Evolutionary conservation across 1,139 yeast genomes (phyloP), one percentile per base, ranked within the genome.

Genomic region (Ashbya aceris): DNA sequence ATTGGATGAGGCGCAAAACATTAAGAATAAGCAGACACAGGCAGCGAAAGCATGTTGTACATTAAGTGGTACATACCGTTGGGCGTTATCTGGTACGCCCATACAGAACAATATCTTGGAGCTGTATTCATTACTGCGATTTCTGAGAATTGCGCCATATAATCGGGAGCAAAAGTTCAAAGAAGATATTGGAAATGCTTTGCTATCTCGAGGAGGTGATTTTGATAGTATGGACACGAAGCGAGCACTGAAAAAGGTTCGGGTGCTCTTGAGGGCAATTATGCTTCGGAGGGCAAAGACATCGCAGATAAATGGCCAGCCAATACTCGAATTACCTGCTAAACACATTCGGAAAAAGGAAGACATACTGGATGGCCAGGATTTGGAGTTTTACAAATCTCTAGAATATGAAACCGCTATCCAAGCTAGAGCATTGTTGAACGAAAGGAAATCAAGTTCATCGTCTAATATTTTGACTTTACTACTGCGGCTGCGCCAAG

Each of bases 71-170:
- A 62, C 58, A 1, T 77, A 75, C 52, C 68, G 91, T 44, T 79
- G 95, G 77, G 83, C 95, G 54, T 67, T 91, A 35, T 79, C 94
- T 4, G 99, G 98, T 52, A 91, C 99, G 0, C 98, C 98, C 0
- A 81, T 93, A 69, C 97, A 93, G 63, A 91, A 91, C 54, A 74
- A 70, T 41, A 74, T 89, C 45, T 83, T 76, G 35, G 99, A 91
- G 54, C 65, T 93, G 33, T 85, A 70, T 57, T 87, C 96, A 1
- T 64, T 87, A 36, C 59, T 91, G 27, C 63, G 89, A 48, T 91
- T 87, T 57, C 65, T 91, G 45, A 67, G 73, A 40, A 79, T 86
- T 36, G 70, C 72, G 44, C 93, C 93, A 0, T 83, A 82, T 53
- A 67, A 72, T 52, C 68, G 78, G 56, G 84, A 79, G 51, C 54